Percentiles rank a stretch among this genome's conserved stretches.
Conservation (phyloP, 352 stramenopile species). For the Lagenidium giganteum region DNA sequence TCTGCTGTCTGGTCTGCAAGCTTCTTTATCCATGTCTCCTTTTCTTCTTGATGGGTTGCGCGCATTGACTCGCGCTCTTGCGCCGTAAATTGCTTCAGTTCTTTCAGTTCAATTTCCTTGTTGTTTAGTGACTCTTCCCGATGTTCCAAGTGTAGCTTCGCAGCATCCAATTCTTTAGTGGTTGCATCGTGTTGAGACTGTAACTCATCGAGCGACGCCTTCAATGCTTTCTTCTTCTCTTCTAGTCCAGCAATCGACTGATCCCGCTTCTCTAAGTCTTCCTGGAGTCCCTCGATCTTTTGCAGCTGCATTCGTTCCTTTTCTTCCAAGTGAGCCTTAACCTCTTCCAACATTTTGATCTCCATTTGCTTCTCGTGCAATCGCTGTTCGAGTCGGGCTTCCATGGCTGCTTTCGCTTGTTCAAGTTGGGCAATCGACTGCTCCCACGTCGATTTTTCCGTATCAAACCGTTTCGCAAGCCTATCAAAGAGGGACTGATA, state of each 20-base stretch:
- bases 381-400: conserved; percentile 35
- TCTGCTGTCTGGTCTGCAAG: conserved; percentile 58
- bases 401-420: conserved; percentile 27
- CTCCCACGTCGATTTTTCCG: conserved; percentile 22
- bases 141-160: conserved; percentile 39
- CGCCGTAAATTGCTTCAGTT: conserved; percentile 28
- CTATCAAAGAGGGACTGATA: conserved; percentile 43
- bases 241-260: conserved; percentile 25
- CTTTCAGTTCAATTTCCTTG: conserved; percentile 21
- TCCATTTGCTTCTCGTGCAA: conserved; percentile 44
- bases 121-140: conserved; percentile 29
- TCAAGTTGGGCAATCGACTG: conserved; percentile 24
- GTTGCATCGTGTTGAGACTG: no score
- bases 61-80: conserved; percentile 32
- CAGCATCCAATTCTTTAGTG: conserved; percentile 45
- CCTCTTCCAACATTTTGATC: conserved; percentile 31
- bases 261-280: conserved; percentile 30
- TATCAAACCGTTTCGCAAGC: conserved; percentile 20
- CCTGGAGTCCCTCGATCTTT: conserved; percentile 35
- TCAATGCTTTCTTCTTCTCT: conserved; percentile 20
- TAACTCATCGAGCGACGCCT: conserved; percentile 26
- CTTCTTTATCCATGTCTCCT: conserved; percentile 59
- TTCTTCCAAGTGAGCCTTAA: conserved; percentile 47
- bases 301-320: conserved; percentile 34
- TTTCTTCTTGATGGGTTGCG: conserved; percentile 30